phyloP scores from a whole-genome alignment of 2,329 filamentous ascomycete species.

The Cercospora sp. region DNA sequence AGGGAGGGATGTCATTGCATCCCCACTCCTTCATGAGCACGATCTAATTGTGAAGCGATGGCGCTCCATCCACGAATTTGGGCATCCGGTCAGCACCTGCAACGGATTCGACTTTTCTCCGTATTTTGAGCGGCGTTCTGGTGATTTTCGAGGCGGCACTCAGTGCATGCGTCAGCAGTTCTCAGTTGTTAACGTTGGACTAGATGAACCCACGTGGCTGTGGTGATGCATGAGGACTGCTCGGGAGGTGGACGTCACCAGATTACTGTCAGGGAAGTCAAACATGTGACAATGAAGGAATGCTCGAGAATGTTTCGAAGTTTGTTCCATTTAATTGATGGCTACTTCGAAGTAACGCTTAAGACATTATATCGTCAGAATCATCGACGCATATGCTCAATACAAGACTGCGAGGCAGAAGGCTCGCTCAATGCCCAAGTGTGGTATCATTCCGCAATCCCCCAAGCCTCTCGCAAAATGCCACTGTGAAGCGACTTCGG shows the following conservation, averaged over 20 bases:
- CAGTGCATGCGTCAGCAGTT: not conserved
- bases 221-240: not conserved
- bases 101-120: not conserved
- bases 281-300: too few relatives aligned
- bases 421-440: slow-evolving; percentile 13
- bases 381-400: slow-evolving; percentile 15
- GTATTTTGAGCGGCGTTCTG: not conserved
- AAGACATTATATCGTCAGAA: not conserved
- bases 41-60: not conserved
- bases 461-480: slow-evolving; percentile 9
- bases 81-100: not conserved
- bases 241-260: not conserved
- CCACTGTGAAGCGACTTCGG: slow-evolving; percentile 15
- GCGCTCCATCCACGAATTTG: not conserved
- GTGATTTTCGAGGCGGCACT: not conserved
- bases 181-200: not conserved
- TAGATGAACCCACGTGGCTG: not conserved
- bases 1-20: not conserved
- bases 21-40: not conserved
- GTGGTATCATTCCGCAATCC: slow-evolving; percentile 23
- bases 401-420: slow-evolving; percentile 10
- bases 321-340: not conserved
- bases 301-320: not conserved
- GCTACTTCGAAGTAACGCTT: not conserved
- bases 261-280: not conserved